phyloP scores from a whole-genome alignment of 768 basidiomycete species.

The Sistotremastrum niveocremeum region DNA sequence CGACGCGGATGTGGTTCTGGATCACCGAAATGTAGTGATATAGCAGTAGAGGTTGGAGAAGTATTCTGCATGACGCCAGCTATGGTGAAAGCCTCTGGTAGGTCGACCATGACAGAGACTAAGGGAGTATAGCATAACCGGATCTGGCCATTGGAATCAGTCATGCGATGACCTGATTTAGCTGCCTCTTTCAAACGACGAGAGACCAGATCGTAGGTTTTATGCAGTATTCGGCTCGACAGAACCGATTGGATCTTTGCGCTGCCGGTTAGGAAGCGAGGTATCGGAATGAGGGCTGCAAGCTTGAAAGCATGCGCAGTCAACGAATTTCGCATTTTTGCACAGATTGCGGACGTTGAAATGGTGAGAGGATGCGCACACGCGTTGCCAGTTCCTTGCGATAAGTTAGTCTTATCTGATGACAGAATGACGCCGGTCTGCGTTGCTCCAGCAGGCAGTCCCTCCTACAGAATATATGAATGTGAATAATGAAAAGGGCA shows the following conservation, averaged over 20 bases:
- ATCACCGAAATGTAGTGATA: conserved; percentile 6
- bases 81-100: conserved; percentile 7
- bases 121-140: conserved; percentile 7
- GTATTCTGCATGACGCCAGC: conserved; percentile 5
- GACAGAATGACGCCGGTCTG: too few relatives aligned
- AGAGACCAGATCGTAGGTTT: conserved; percentile 17
- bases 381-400: too few relatives aligned
- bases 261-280: too few relatives aligned
- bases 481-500: too few relatives aligned
- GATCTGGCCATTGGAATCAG: conserved; percentile 10
- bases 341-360: too few relatives aligned
- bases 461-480: too few relatives aligned
- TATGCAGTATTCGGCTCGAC: conserved; percentile 16
- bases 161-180: conserved; percentile 15
- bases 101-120: conserved; percentile 8
- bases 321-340: too few relatives aligned
- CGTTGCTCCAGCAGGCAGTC: too few relatives aligned
- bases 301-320: too few relatives aligned
- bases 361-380: too few relatives aligned
- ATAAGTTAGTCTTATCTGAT: too few relatives aligned
- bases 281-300: too few relatives aligned
- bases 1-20: not conserved
- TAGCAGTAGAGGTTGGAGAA: conserved; percentile 8
- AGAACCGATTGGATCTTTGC: conserved; percentile 17
- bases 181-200: conserved; percentile 19